Conservation (phyloP, 345 rosid genomes). For the Trapa incisa region DNA sequence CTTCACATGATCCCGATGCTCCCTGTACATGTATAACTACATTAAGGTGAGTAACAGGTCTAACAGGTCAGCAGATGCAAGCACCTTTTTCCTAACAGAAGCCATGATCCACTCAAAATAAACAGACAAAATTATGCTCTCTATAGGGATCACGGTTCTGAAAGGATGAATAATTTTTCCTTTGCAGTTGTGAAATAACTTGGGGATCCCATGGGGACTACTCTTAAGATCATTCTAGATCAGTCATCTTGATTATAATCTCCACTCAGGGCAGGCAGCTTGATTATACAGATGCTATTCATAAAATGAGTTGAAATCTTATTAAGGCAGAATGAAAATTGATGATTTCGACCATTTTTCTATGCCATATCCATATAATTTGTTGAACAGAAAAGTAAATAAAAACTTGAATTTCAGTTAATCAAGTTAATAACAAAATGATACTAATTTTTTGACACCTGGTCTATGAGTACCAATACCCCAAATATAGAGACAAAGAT, state of each 20-base stretch:
- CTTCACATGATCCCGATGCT: slow-evolving; percentile 79
- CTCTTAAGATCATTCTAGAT: background rate
- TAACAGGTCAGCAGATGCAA: background rate
- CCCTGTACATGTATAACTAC: slow-evolving; percentile 26
- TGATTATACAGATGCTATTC: background rate
- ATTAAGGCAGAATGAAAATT: background rate
- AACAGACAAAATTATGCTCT: background rate
- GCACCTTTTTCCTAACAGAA: background rate
- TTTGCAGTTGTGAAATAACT: background rate
- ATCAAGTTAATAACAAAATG: background rate
- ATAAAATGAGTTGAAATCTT: background rate
- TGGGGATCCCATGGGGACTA: background rate
- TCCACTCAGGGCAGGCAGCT: background rate
- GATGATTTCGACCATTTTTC: background rate
- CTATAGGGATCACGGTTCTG: background rate
- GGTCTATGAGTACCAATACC: background rate
- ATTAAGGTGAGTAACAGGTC: background rate
- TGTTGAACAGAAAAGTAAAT: background rate
- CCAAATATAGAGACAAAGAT: background rate
- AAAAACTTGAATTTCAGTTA: background rate
- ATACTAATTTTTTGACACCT: too few relatives aligned
- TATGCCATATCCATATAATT: background rate
- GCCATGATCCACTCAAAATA: background rate
- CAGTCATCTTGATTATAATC: background rate
- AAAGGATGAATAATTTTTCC: background rate